Evolutionary conservation across 352 stramenopile species (phyloP), one percentile per base, ranked within the genome.

Genomic region (Globisporangium megalacanthum): DNA sequence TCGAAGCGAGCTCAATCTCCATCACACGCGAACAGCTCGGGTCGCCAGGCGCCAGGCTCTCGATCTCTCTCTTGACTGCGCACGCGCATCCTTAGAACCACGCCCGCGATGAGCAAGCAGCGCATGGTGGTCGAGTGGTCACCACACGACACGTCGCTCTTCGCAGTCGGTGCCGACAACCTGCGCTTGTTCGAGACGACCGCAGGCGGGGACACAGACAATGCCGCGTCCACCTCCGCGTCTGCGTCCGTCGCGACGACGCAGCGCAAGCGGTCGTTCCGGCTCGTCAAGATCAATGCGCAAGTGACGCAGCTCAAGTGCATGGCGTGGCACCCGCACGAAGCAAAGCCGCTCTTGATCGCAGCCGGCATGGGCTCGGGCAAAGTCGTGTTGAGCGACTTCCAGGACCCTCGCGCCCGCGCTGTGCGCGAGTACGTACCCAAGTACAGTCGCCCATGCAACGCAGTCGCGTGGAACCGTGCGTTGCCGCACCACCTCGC

Each of bases 381-480:
- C 44, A 95, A 95, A 54, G 75, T 95, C 47, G 62, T 95, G 22
- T 47, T 95, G n/a, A 88, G 75, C 61, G 81, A 95, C 54, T 93
- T 95, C 54, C 63, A 86, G 45, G 83, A 88, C 67, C 62, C 77
- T 35, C 79, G 80, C 39, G 64, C 75, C 6, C 77, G 77, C 6
- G 65, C 84, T 29, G 75, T 85, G 65, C 76, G 79, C 56, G 83
- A 93, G 58, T 89, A 91, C 48, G 54, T 78, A 52, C 83, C 83
- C 52, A 93, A 93, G 67, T 93, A 91, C 69, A 86, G 65, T 56
- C 80, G 83, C 2, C 83, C 83, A 25, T 95, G 85, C 61, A 89
- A 95, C 41, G 77, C 85, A 6, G 80, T 95, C 19, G 83, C 83
- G 14, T 95, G 85, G 85, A 95, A 95, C 60, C 67, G 66, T 25